Evolutionary conservation across 139 green algal species (phyloP), one percentile per base, ranked within the genome.

Genomic region (Chlorella sp.): DNA sequence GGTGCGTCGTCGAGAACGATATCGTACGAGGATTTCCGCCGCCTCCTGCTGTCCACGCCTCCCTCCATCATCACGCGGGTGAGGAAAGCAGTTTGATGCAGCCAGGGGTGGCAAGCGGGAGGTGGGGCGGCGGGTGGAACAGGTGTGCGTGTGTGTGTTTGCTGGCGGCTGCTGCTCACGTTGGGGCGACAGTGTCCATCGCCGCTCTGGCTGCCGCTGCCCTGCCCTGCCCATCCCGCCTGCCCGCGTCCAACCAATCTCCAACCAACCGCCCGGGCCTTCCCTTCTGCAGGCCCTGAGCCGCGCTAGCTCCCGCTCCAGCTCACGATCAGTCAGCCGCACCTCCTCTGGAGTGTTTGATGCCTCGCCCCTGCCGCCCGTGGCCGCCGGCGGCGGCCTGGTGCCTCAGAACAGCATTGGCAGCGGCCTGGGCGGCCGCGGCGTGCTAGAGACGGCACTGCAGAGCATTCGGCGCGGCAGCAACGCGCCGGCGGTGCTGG

Each of bases 1-100:
- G 39, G 9, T 4, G 20, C 23, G 12, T 38, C 36, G 4, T 51
- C 56, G 0, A 38, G 56, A 25, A 39, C 38, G 9, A 57, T 83
- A 20, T 56, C 62, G 16, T 83, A 51, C 28, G 62, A 83, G 5
- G 62, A 74, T 62, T 83, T 83, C 62, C 38, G 39, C 11, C 63
- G 78, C n/a, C 20, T 83, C 62, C 38, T 83, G 62, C 25, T 74
- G 26, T 39, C 38, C 28, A 64, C 63, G 78, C 36, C 62, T 11
- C 16, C 26, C 23, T 26, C 11, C 38, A 44, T 63, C 28, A 23
- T 74, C 62, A 83, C 78, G 4, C 23, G 38, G 75, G 75, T 64
- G 25, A 32, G 70, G 68, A 12, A 67, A 9, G 44, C 7, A 51
- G 44, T 9, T 51, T 6, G 44, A n/a, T n/a, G n/a, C n/a, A n/a